Evolutionary conservation across 2,329 filamentous ascomycete genomes (phyloP), one percentile per base, ranked within the genome.

Genomic region (Calonectria fujianensis): DNA sequence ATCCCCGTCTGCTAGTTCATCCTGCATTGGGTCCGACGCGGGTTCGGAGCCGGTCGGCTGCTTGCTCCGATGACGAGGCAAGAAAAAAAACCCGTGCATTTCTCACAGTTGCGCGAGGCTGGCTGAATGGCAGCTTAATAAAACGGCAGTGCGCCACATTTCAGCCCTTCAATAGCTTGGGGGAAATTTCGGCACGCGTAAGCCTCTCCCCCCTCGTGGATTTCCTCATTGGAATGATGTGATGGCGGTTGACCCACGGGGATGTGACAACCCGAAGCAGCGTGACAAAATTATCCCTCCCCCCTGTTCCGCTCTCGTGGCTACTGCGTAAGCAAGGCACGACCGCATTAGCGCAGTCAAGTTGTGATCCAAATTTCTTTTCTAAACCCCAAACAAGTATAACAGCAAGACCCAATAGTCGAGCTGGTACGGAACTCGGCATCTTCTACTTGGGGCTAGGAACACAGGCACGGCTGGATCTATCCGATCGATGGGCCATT

Each of bases 321-420:
- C 57, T 63, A 63, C 57, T 63, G 57, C 57, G 57, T 63, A 41
- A 63, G 57, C 57, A 63, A 63, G 57, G 57, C 57, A 63, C 57
- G 24, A 63, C 57, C 57, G 57, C 57, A 63, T 63, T 63, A 63
- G 57, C 57, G 57, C 10, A 63, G 57, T 27, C 57, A 31, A 27
- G 35, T 63, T 27, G 57, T 39, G 35, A 41, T 63, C 24, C 35
- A 41, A 63, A 41, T 63, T 63, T 31, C 57, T 63, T 63, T 63
- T 63, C 57, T 29, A 63, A 39, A 63, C 27, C 24, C 57, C 10
- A 29, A 63, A 63, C 14, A 27, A 63, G 35, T 29, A 41, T 29
- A 41, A 18, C 27, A 41, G 14, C 18, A 35, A 57, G 31, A 20
- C 31, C 29, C 29, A 57, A 57, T 57, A 20, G 57, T 41, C 57